A percentile compares a stretch with the other conserved stretches of the same genome.
Evolutionary conservation across 2,329 filamentous ascomycete species (phyloP).

Genomic region (Ceratocystiopsis brevicomis): DNA sequence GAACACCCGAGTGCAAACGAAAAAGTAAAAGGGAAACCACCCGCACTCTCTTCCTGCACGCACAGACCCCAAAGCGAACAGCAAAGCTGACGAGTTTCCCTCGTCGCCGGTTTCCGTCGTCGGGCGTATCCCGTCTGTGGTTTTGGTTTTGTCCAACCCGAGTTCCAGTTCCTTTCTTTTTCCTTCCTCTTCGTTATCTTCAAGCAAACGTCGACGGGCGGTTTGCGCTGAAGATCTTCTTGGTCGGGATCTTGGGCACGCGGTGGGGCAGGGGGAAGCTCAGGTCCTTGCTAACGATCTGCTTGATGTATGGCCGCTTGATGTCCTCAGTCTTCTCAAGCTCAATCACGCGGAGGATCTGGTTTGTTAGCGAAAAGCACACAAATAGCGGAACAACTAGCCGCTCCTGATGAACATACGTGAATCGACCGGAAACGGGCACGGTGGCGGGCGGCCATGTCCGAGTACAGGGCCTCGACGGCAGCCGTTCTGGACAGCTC

Average conservation of each 20-base stretch:
- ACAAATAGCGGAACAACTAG: background rate
- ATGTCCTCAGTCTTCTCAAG: constrained; percentile 85
- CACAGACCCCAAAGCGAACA: too few relatives aligned
- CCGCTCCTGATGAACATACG: constrained; percentile 39
- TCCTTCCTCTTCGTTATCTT: constrained; percentile 1
- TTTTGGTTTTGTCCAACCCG: too few relatives aligned
- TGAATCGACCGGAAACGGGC: constrained; percentile 96
- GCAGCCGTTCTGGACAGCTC: constrained; percentile 93
- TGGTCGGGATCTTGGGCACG: constrained; percentile 59
- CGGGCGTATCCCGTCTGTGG: too few relatives aligned
- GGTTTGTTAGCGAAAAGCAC: constrained; percentile 13
- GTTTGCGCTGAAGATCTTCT: constrained; percentile 84
- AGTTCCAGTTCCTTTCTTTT: background rate
- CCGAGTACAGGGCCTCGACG: constrained; percentile 93
- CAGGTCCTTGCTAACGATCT: constrained; percentile 86
- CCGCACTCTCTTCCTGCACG: background rate
- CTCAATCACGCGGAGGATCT: constrained; percentile 98
- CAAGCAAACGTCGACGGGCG: constrained; percentile 95
- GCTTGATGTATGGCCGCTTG: constrained; percentile 98
- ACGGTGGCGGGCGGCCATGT: constrained; percentile 98
- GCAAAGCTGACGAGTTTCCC: too few relatives aligned
- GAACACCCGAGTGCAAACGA: background rate
- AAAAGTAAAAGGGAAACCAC: constrained; percentile 1
- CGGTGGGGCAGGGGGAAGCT: constrained; percentile 98
- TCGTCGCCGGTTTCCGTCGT: too few relatives aligned